A percentile compares a stretch with the other conserved stretches of the same genome.
Evolutionary conservation across 2,329 filamentous ascomycete species (phyloP).

Genomic region (Fusarium mangiferae): DNA sequence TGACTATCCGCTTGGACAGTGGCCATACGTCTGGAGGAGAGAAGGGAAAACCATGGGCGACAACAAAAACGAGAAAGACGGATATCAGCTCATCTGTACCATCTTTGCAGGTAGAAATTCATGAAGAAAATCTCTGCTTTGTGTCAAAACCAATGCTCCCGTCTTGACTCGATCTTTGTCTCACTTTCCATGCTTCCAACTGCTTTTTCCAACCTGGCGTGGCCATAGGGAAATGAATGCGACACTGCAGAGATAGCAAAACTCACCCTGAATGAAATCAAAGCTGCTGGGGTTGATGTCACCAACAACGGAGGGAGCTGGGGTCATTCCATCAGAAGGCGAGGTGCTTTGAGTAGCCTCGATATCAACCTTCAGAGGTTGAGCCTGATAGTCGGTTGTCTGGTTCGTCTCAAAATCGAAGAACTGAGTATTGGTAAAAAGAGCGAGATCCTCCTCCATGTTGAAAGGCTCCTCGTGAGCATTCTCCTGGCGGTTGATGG

Average conservation of each 20-base stretch:
- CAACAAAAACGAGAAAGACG: constrained; percentile 6
- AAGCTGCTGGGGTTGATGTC: constrained; percentile 56
- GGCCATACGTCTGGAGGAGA: constrained; percentile 14
- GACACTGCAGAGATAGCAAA: neutral
- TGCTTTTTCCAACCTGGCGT: neutral
- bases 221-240: neutral
- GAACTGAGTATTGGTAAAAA: constrained; percentile 86
- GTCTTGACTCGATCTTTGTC: neutral
- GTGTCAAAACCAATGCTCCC: neutral
- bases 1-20: constrained; percentile 37
- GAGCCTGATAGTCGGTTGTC: constrained; percentile 66
- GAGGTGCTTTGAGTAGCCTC: constrained; percentile 48
- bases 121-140: constrained; percentile 1
- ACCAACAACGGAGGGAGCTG: constrained; percentile 55
- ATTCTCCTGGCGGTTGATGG: constrained; percentile 69
- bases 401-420: constrained; percentile 79
- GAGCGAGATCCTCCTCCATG: constrained; percentile 76
- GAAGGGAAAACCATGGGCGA: neutral
- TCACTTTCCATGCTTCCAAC: neutral
- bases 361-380: constrained; percentile 57
- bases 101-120: neutral
- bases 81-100: neutral
- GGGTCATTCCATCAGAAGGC: constrained; percentile 52
- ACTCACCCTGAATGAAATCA: constrained; percentile 64
- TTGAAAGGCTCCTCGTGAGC: constrained; percentile 68